Percentiles rank a stretch among this genome's conserved stretches.
These are phyloP conservation scores for Talaromyces albobiverticillius DNA, from an alignment of 2,329 filamentous ascomycete genomes.

Conservation along the genomic window DNA sequence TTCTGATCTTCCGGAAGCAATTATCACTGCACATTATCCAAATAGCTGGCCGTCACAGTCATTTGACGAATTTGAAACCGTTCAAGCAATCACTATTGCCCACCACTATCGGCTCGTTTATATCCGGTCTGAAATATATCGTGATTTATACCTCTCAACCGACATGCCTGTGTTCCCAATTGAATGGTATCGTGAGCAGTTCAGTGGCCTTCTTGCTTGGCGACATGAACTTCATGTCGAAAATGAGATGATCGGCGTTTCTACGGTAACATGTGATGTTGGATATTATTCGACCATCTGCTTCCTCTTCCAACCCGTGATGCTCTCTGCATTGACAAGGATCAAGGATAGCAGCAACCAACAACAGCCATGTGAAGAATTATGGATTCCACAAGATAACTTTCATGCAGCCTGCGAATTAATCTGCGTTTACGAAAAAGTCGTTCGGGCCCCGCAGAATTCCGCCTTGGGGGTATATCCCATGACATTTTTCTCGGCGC, in stretches of 20 bases:
- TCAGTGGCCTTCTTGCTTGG: conserved; percentile 22
- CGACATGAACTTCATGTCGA: conserved; percentile 18
- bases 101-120: conserved; percentile 37
- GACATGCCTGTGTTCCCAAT: conserved; percentile 21
- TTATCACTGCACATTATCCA: conserved; percentile 36
- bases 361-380: conserved; percentile 3
- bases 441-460: conserved; percentile 28
- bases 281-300: conserved; percentile 31
- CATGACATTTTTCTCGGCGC: conserved; percentile 29
- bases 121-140: conserved; percentile 35
- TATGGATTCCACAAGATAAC: conserved; percentile 25
- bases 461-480: conserved; percentile 28
- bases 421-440: conserved; percentile 27
- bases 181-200: conserved; percentile 26
- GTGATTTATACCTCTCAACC: conserved; percentile 28
- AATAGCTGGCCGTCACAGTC: conserved; percentile 16
- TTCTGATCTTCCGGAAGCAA: conserved; percentile 35
- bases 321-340: conserved; percentile 20
- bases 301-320: conserved; percentile 32
- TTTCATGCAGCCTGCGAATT: conserved; percentile 27
- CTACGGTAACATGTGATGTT: conserved; percentile 30
- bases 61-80: conserved; percentile 14
- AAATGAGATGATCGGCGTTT: conserved; percentile 20
- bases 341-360: too few species aligned
- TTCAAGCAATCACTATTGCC: conserved; percentile 27